These are phyloP conservation scores for Verbena officinalis DNA, from an alignment of 257 asterid genomes.

Conservation along the genomic window DNA sequence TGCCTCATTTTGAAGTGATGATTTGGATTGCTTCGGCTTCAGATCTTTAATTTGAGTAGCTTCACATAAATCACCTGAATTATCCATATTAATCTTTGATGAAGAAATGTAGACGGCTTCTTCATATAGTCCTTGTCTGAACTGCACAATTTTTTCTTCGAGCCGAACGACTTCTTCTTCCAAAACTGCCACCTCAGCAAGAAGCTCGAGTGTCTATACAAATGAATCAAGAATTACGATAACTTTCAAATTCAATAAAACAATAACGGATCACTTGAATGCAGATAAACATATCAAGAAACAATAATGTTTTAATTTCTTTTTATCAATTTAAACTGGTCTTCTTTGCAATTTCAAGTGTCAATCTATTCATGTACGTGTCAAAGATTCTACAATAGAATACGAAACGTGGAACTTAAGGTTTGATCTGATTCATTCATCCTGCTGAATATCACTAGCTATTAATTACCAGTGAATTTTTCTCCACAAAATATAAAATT, in stretches of 20 bases:
- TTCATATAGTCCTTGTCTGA: slow-evolving; percentile 77
- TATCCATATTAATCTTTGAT: slow-evolving; percentile 53
- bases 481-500: not conserved
- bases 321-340: no score
- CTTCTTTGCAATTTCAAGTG: no score
- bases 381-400: no score
- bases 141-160: slow-evolving; percentile 76
- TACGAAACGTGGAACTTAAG: no score
- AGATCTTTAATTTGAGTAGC: slow-evolving; percentile 37
- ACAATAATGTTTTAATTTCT: no score
- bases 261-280: not conserved
- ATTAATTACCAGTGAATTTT: not conserved
- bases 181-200: slow-evolving; percentile 88
- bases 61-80: slow-evolving; percentile 43
- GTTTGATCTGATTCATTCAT: not conserved
- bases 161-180: slow-evolving; percentile 89
- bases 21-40: slow-evolving; percentile 51
- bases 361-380: no score
- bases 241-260: not conserved
- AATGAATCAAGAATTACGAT: slow-evolving; percentile 17
- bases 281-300: not conserved
- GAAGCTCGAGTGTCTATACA: slow-evolving; percentile 70
- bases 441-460: not conserved
- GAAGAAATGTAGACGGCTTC: slow-evolving; percentile 76
- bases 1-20: slow-evolving; percentile 41